These are phyloP conservation scores for Colletotrichum australisinense DNA, from an alignment of 2,329 filamentous ascomycete genomes.

Conservation along the genomic window DNA sequence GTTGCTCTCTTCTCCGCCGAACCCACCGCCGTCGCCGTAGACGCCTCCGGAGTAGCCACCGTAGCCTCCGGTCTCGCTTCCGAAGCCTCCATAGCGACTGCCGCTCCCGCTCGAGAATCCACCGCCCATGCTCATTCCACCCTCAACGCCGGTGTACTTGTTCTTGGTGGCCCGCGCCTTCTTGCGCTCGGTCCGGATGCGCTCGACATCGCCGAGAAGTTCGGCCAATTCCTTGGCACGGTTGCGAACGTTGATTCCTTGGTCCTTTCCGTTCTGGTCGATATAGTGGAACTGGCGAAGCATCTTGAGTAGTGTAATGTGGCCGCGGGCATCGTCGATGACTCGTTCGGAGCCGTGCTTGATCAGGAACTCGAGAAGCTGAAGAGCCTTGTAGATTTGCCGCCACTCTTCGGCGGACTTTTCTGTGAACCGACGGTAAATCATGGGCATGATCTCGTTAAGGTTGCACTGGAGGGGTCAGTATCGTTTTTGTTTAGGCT, in stretches of 20 bases:
- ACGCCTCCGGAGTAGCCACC: slow-evolving; percentile 78
- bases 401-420: slow-evolving; percentile 98
- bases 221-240: slow-evolving; percentile 95
- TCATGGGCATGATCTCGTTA: slow-evolving; percentile 99
- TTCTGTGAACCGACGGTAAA: slow-evolving; percentile 98
- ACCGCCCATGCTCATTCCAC: slow-evolving; percentile 73
- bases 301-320: slow-evolving; percentile 97
- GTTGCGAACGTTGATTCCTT: slow-evolving; percentile 97
- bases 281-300: slow-evolving; percentile 98
- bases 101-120: slow-evolving; percentile 62
- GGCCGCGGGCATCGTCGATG: slow-evolving; percentile 95
- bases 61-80: slow-evolving; percentile 82
- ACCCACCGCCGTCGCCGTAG: slow-evolving; percentile 96
- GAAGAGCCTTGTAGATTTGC: slow-evolving; percentile 98
- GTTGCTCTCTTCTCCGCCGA: slow-evolving; percentile 81
- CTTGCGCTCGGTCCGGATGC: slow-evolving; percentile 84
- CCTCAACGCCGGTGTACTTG: slow-evolving; percentile 96
- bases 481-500: too few relatives aligned
- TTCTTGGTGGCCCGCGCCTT: slow-evolving; percentile 91
- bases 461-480: slow-evolving; percentile 97
- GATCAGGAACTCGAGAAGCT: slow-evolving; percentile 95
- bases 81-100: slow-evolving; percentile 88
- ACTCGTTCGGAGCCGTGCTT: slow-evolving; percentile 98
- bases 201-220: slow-evolving; percentile 90
- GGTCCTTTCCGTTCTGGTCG: slow-evolving; percentile 95